These are phyloP conservation scores for Bretziella fagacearum DNA, from an alignment of 2,329 filamentous ascomycete species.

Conservation along the genomic window DNA sequence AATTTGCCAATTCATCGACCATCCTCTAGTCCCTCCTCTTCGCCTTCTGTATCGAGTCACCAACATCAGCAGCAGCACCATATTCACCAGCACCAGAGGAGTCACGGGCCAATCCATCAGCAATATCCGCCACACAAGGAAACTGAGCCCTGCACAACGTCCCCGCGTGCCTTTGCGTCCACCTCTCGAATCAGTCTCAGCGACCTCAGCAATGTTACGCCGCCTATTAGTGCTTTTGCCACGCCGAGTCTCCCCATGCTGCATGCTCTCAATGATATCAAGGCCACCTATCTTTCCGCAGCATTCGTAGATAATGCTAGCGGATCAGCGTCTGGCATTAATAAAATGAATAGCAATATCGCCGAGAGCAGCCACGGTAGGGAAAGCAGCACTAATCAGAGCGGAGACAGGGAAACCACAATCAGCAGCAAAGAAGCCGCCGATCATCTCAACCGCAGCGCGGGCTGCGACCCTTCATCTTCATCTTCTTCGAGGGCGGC, in stretches of 20 bases:
- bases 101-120: not conserved
- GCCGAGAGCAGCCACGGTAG: too few relatives aligned
- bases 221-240: slow-evolving; percentile 10
- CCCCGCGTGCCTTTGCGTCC: slow-evolving; percentile 2
- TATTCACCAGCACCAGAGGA: slow-evolving; percentile 2
- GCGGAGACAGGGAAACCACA: not conserved
- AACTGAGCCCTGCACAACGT: not conserved
- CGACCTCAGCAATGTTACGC: not conserved
- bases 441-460: not conserved
- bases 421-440: not conserved
- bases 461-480: not conserved
- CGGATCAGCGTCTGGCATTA: not conserved
- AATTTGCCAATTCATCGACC: not conserved
- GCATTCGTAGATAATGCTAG: not conserved
- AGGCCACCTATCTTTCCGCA: not conserved
- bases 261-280: slow-evolving; percentile 9
- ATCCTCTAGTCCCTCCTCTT: not conserved
- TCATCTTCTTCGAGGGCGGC: not conserved
- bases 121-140: slow-evolving; percentile 1
- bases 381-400: not conserved
- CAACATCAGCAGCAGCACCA: not conserved
- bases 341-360: slow-evolving; percentile 3
- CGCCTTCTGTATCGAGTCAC: not conserved
- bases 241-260: slow-evolving; percentile 10
- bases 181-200: slow-evolving; percentile 6